Evolutionary conservation across 768 basidiomycete genomes (phyloP).

Genomic region (Pisolithus microcarpus): DNA sequence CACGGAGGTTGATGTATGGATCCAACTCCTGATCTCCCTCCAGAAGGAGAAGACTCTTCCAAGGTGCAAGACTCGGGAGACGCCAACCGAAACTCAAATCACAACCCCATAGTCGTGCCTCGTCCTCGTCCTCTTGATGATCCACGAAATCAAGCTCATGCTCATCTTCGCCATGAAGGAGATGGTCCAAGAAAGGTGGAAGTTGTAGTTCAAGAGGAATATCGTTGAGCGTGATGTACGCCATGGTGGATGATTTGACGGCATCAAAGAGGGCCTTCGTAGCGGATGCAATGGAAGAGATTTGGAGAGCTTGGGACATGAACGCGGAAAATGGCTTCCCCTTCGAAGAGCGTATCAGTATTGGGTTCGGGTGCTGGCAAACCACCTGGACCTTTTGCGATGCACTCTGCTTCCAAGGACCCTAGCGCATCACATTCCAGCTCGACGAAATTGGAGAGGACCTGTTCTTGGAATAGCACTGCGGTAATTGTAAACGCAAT

Average conservation of each 20-base stretch:
- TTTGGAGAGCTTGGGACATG: slow-evolving; percentile 48
- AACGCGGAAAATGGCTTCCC: slow-evolving; percentile 53
- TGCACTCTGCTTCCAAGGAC: slow-evolving; percentile 61
- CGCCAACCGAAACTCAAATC: slow-evolving; percentile 68
- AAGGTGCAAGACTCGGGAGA: slow-evolving; percentile 70
- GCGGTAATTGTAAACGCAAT: slow-evolving; percentile 87
- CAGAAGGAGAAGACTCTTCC: slow-evolving; percentile 84
- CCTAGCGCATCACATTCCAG: slow-evolving; percentile 67
- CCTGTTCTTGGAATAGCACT: slow-evolving; percentile 88
- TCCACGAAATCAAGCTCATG: slow-evolving; percentile 45
- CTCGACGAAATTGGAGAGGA: slow-evolving; percentile 80
- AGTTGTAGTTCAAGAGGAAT: slow-evolving; percentile 82
- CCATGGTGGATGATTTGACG: slow-evolving; percentile 68
- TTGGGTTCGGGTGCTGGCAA: background rate
- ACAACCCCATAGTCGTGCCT: slow-evolving; percentile 52
- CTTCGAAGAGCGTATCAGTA: slow-evolving; percentile 29
- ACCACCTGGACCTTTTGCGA: slow-evolving; percentile 58
- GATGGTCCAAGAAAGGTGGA: slow-evolving; percentile 68
- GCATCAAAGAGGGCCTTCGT: slow-evolving; percentile 76
- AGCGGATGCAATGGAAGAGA: slow-evolving; percentile 68
- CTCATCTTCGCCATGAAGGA: slow-evolving; percentile 62
- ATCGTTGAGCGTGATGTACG: slow-evolving; percentile 70
- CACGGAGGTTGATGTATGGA: slow-evolving; percentile 52
- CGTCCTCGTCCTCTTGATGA: slow-evolving; percentile 46
- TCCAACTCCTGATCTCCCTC: slow-evolving; percentile 54